Evolutionary conservation across 805 yeast species (phyloP).

Genomic region (Wickerhamomyces ciferrii): DNA sequence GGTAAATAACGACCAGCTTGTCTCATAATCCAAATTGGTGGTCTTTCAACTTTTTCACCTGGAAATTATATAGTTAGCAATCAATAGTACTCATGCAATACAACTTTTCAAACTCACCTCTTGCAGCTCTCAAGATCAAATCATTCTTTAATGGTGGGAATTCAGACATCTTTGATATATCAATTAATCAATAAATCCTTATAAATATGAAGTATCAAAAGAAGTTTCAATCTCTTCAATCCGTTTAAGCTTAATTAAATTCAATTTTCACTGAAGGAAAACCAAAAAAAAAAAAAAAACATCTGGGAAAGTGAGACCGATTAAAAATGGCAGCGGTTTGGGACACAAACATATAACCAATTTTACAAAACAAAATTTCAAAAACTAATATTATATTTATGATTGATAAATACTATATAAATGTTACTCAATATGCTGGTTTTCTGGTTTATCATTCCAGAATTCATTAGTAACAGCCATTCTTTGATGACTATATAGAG

Average conservation of each 20-base stretch:
- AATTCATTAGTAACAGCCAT: slow-evolving; percentile 50
- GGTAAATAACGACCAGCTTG: slow-evolving; percentile 95
- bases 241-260: no score
- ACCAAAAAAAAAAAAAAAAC: no score
- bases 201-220: no score
- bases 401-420: background rate
- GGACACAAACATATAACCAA: no score
- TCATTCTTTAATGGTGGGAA: slow-evolving; percentile 87
- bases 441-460: slow-evolving; percentile 53
- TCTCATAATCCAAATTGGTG: slow-evolving; percentile 98
- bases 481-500: slow-evolving; percentile 47
- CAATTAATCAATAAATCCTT: background rate
- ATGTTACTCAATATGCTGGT: slow-evolving; percentile 38
- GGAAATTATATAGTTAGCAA: slow-evolving; percentile 8
- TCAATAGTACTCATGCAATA: no score
- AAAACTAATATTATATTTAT: no score
- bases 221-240: no score
- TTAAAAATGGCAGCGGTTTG: no score
- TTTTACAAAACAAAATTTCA: no score
- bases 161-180: slow-evolving; percentile 13
- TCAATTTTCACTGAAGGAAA: no score
- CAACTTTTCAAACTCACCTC: slow-evolving; percentile 38
- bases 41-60: slow-evolving; percentile 84
- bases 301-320: no score
- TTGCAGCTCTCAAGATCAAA: slow-evolving; percentile 85